phyloP scores from a whole-genome alignment of 805 yeast genomes.

The Kuraishia molischiana region DNA sequence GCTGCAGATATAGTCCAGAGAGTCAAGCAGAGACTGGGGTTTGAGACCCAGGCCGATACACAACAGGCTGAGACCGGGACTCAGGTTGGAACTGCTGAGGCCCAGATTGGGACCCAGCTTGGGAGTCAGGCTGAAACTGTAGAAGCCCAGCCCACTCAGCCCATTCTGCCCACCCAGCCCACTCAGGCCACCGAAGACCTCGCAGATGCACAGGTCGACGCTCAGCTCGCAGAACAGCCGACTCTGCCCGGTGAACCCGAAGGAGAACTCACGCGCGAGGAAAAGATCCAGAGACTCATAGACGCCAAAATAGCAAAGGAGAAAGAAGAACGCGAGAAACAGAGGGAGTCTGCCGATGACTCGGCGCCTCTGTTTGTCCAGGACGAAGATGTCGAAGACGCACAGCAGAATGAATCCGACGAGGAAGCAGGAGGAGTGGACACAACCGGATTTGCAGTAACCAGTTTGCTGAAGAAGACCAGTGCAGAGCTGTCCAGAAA shows the following conservation, averaged over 20 bases:
- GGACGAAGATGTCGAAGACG: neutral
- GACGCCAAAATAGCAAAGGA: neutral
- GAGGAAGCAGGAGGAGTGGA: neutral
- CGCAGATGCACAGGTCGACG: neutral
- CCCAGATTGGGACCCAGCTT: too few relatives aligned
- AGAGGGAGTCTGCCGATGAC: neutral
- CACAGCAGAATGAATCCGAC: neutral
- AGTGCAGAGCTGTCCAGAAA: neutral
- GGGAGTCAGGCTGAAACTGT: too few relatives aligned
- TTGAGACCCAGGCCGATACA: too few relatives aligned
- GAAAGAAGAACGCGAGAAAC: neutral
- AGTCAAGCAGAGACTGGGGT: too few relatives aligned
- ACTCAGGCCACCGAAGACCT: neutral
- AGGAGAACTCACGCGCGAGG: too few relatives aligned
- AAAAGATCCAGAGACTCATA: neutral
- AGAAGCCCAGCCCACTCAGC: neutral
- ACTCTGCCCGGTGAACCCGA: too few relatives aligned
- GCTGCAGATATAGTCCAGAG: too few relatives aligned
- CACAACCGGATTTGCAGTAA: slow-evolving; percentile 1
- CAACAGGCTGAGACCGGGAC: too few relatives aligned
- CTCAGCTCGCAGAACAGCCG: too few relatives aligned
- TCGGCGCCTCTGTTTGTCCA: neutral
- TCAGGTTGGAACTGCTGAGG: too few relatives aligned
- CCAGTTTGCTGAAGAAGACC: neutral
- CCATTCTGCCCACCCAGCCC: neutral